phyloP scores from a whole-genome alignment of 768 basidiomycete genomes.

The Russula emetica region DNA sequence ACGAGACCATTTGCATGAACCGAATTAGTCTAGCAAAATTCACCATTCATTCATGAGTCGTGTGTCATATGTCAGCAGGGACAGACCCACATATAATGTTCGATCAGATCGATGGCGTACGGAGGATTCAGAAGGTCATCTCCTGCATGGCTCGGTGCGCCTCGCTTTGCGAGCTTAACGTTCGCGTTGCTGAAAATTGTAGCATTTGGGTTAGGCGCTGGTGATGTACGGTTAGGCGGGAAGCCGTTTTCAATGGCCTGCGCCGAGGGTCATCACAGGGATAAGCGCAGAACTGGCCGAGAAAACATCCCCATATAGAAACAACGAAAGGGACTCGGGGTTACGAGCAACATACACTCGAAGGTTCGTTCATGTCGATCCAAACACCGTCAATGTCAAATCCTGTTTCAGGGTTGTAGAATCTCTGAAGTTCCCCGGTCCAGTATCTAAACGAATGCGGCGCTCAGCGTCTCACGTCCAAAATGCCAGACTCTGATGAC shows the following conservation, averaged over 20 bases:
- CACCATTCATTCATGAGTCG: neutral
- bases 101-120: constrained; percentile 59
- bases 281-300: constrained; percentile 52
- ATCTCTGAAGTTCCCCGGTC: constrained; percentile 54
- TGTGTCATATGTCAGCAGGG: constrained; percentile 40
- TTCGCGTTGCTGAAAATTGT: constrained; percentile 46
- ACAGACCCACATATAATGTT: constrained; percentile 54
- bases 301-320: neutral
- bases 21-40: constrained; percentile 33
- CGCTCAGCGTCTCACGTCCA: neutral
- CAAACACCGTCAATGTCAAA: constrained; percentile 67
- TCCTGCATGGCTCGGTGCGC: constrained; percentile 26
- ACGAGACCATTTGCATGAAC: constrained; percentile 54
- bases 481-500: neutral
- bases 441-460: constrained; percentile 46
- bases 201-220: constrained; percentile 49
- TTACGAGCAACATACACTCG: constrained; percentile 43
- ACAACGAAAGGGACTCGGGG: no score
- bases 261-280: constrained; percentile 56
- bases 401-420: constrained; percentile 51
- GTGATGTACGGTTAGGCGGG: constrained; percentile 49
- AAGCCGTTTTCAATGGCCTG: constrained; percentile 51
- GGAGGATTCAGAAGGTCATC: constrained; percentile 49
- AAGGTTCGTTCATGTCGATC: constrained; percentile 76
- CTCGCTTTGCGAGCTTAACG: constrained; percentile 32